Percentiles rank a stretch among this genome's conserved stretches.
Conservation (phyloP, 2,329 filamentous ascomycete species). For the Exophiala aquamarina region DNA sequence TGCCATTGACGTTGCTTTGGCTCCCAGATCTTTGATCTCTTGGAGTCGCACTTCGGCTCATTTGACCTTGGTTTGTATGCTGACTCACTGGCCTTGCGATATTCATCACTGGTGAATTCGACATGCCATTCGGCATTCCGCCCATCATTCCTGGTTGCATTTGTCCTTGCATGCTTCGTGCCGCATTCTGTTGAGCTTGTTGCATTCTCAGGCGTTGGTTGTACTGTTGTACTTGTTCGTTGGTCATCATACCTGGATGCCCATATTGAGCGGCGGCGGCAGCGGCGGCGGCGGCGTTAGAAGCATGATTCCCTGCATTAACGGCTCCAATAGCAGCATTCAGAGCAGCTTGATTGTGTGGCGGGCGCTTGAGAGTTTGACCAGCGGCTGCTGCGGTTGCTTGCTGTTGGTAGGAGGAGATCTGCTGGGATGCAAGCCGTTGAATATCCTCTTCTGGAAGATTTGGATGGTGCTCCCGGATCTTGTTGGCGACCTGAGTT, state of each 20-base stretch:
- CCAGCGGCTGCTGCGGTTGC: slow-evolving; percentile 37
- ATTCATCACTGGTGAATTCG: slow-evolving; percentile 46
- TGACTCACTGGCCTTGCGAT: slow-evolving; percentile 34
- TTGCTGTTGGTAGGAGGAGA: slow-evolving; percentile 44
- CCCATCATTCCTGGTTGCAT: slow-evolving; percentile 33
- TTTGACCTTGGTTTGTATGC: slow-evolving; percentile 31
- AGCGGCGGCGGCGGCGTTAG: slow-evolving; percentile 33
- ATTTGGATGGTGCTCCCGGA: slow-evolving; percentile 52
- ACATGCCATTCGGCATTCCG: slow-evolving; percentile 31
- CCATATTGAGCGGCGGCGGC: slow-evolving; percentile 22
- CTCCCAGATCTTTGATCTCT: slow-evolving; percentile 47
- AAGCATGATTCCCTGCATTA: slow-evolving; percentile 41
- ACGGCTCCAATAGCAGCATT: slow-evolving; percentile 49
- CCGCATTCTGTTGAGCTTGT: slow-evolving; percentile 42
- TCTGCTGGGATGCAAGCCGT: slow-evolving; percentile 52
- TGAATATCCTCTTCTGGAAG: slow-evolving; percentile 55
- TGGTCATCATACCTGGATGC: slow-evolving; percentile 42
- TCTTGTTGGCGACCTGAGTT: slow-evolving; percentile 52
- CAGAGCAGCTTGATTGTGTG: slow-evolving; percentile 52
- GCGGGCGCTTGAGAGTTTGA: slow-evolving; percentile 26
- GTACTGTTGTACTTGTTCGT: slow-evolving; percentile 50
- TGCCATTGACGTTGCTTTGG: slow-evolving; percentile 23
- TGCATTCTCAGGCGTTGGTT: slow-evolving; percentile 55
- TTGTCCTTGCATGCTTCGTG: slow-evolving; percentile 23
- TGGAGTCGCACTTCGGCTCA: slow-evolving; percentile 47